These are phyloP conservation scores for Komagataella pastoris DNA, from an alignment of 805 yeast species.

Conservation along the genomic window DNA sequence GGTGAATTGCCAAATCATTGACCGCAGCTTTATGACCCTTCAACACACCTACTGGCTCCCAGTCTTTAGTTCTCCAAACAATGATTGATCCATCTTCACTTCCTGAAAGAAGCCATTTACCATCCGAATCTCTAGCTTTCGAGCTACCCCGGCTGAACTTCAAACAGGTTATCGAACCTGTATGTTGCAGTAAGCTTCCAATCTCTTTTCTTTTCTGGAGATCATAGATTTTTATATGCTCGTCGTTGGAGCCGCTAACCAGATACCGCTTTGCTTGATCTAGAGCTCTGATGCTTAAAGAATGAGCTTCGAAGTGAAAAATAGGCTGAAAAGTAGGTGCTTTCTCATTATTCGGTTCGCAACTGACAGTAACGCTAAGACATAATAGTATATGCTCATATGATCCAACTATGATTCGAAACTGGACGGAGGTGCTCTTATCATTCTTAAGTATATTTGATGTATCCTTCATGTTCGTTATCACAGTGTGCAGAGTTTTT, in stretches of 20 bases:
- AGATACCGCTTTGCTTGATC: constrained; percentile 75
- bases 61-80: constrained; percentile 92
- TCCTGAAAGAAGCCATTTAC: constrained; percentile 85
- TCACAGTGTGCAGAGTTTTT: not conserved
- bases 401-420: constrained; percentile 86
- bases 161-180: constrained; percentile 74
- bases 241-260: constrained; percentile 93
- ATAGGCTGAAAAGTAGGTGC: constrained; percentile 77
- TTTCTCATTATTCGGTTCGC: constrained; percentile 12
- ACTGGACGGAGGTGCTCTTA: constrained; percentile 17
- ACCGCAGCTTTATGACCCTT: constrained; percentile 83
- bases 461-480: not conserved
- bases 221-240: constrained; percentile 89
- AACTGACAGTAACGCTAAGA: constrained; percentile 43
- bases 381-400: constrained; percentile 89
- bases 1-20: constrained; percentile 81
- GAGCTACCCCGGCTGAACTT: constrained; percentile 47
- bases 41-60: constrained; percentile 83
- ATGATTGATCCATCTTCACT: constrained; percentile 84
- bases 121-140: constrained; percentile 21
- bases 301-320: constrained; percentile 92
- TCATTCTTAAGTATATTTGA: too few species aligned
- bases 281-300: constrained; percentile 74
- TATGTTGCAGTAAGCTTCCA: constrained; percentile 81
- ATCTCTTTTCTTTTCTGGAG: constrained; percentile 86